Conservation (phyloP, 805 yeast species). For the Yarrowia deformans region DNA sequence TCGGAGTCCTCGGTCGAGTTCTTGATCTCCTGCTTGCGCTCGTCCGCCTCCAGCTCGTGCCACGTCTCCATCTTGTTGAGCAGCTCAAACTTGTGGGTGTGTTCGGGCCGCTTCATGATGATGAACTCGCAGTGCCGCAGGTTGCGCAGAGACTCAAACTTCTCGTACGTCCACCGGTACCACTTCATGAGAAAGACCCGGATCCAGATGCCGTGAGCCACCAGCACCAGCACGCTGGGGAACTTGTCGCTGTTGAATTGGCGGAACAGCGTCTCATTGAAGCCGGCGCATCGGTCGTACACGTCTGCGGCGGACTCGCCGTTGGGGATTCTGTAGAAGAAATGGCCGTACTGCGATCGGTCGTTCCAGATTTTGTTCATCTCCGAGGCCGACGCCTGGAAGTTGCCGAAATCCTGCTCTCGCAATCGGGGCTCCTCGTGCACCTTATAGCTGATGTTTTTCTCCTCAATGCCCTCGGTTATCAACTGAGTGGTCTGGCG, state of each 20-base stretch:
- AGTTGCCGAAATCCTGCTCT: constrained; percentile 95
- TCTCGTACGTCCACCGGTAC: constrained; percentile 92
- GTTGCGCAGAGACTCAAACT: constrained; percentile 82
- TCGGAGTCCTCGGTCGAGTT: constrained; percentile 34
- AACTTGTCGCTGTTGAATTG: constrained; percentile 73
- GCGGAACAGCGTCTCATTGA: constrained; percentile 84
- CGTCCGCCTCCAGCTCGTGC: constrained; percentile 58
- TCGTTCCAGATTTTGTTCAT: constrained; percentile 86
- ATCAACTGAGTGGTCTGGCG: constrained; percentile 82
- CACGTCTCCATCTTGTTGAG: constrained; percentile 73
- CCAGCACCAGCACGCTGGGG: constrained; percentile 82
- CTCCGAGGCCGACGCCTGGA: constrained; percentile 72
- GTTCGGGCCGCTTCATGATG: constrained; percentile 69
- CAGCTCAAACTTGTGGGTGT: constrained; percentile 58
- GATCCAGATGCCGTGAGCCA: constrained; percentile 94
- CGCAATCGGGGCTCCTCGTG: constrained; percentile 91
- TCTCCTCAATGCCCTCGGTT: constrained; percentile 58
- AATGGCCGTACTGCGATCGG: constrained; percentile 85
- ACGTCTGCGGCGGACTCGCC: constrained; percentile 98
- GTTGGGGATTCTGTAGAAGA: constrained; percentile 86
- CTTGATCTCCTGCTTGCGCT: constrained; percentile 32
- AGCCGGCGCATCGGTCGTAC: constrained; percentile 87
- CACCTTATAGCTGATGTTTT: constrained; percentile 59
- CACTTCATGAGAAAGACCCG: constrained; percentile 92
- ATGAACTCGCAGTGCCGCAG: constrained; percentile 85